phyloP scores from a whole-genome alignment of 2,329 filamentous ascomycete species.

The Lasiodiplodia sp. region DNA sequence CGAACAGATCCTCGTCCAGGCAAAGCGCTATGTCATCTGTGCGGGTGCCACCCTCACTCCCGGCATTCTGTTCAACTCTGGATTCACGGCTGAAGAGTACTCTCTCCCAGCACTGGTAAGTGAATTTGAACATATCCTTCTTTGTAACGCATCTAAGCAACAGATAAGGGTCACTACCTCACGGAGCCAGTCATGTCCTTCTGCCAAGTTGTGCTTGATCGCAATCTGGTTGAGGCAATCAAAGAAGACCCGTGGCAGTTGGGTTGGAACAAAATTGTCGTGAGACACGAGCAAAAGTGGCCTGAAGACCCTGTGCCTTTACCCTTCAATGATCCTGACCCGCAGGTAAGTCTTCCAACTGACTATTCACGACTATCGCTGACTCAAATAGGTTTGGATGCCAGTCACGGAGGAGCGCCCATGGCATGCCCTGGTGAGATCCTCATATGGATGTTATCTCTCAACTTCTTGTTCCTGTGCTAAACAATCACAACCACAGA shows the following conservation, averaged over 20 bases:
- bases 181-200: slow-evolving; percentile 35
- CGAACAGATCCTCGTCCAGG: slow-evolving; percentile 32
- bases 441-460: too few relatives aligned
- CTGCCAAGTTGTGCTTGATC: slow-evolving; percentile 38
- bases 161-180: background rate
- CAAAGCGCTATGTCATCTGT: slow-evolving; percentile 38
- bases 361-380: background rate
- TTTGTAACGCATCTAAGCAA: background rate
- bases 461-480: background rate
- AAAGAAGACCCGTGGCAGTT: background rate
- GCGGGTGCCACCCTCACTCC: slow-evolving; percentile 38
- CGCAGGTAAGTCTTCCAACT: background rate
- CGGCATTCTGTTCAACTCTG: slow-evolving; percentile 36
- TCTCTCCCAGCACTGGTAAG: slow-evolving; percentile 24
- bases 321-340: background rate
- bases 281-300: background rate
- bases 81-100: slow-evolving; percentile 14
- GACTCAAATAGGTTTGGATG: background rate
- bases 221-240: slow-evolving; percentile 23
- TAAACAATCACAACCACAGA: background rate
- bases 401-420: background rate
- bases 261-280: background rate
- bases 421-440: background rate
- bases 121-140: background rate
- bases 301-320: background rate